A percentile compares a stretch with the other conserved stretches of the same genome.
Evolutionary conservation across 495 filamentous ascomycete genomes (phyloP).

Genomic region (Daldinia grandis): DNA sequence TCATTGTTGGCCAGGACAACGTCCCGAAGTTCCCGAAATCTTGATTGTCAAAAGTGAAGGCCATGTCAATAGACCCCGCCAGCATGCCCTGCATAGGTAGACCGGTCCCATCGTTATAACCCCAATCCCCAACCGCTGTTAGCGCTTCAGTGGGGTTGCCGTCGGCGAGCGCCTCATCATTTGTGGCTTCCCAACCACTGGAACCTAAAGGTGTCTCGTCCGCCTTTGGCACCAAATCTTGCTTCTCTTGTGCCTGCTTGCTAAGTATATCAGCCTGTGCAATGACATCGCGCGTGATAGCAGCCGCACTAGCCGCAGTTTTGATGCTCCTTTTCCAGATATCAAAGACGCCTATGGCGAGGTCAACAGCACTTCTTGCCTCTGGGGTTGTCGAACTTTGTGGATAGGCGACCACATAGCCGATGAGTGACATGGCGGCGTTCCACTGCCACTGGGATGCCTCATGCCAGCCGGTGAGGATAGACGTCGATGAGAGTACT

Average conservation of each 20-base stretch:
- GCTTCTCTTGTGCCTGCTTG: slow-evolving; percentile 1
- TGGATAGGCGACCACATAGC: slow-evolving; percentile 58
- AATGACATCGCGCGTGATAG: slow-evolving; percentile 45
- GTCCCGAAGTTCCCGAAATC: slow-evolving; percentile 12
- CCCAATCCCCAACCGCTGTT: slow-evolving; percentile 2
- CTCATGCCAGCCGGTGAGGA: slow-evolving; percentile 61
- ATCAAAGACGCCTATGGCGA: slow-evolving; percentile 55
- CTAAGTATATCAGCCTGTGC: slow-evolving; percentile 26
- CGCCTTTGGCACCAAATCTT: background rate
- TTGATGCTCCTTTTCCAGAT: slow-evolving; percentile 55
- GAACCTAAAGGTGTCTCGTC: background rate
- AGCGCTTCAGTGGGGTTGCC: background rate
- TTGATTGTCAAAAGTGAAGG: slow-evolving; percentile 26
- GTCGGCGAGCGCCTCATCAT: background rate
- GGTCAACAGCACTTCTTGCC: slow-evolving; percentile 52
- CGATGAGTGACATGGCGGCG: slow-evolving; percentile 58
- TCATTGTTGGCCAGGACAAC: slow-evolving; percentile 27
- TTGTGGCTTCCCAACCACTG: background rate
- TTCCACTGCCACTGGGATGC: slow-evolving; percentile 65
- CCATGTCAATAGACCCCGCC: slow-evolving; percentile 31
- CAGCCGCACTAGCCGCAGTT: slow-evolving; percentile 54
- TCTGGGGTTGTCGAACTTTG: slow-evolving; percentile 29
- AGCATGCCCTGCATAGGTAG: slow-evolving; percentile 24
- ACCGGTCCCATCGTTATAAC: background rate
- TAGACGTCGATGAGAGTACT: slow-evolving; percentile 51